phyloP scores from a whole-genome alignment of 2,329 filamentous ascomycete genomes.

The Cladorrhinum sp. region DNA sequence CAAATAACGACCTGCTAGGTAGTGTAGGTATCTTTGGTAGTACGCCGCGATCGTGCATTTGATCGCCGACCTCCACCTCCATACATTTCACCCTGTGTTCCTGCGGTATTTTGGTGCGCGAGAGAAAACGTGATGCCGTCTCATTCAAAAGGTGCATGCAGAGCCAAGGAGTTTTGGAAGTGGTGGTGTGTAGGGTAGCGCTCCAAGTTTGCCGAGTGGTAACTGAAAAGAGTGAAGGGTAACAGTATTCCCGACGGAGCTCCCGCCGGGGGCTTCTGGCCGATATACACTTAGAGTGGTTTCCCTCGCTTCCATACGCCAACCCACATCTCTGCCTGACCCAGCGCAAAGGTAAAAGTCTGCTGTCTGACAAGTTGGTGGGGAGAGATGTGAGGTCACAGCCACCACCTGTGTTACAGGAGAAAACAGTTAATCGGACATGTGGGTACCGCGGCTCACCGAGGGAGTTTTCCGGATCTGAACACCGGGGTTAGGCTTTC shows the following conservation, averaged over 20 bases:
- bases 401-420: not conserved
- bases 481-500: not conserved
- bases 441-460: not conserved
- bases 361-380: not conserved
- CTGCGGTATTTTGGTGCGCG: not conserved
- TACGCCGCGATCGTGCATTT: not conserved
- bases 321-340: not conserved
- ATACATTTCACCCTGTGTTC: not conserved
- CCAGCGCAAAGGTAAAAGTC: not conserved
- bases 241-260: not conserved
- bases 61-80: not conserved
- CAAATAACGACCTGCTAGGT: not conserved
- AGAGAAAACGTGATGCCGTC: slow-evolving; percentile 21
- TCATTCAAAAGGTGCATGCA: not conserved
- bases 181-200: slow-evolving; percentile 1
- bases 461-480: not conserved
- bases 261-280: not conserved
- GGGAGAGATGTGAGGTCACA: not conserved
- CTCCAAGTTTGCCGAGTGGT: not conserved
- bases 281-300: not conserved
- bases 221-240: not conserved
- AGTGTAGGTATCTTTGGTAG: too few relatives aligned
- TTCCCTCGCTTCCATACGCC: not conserved
- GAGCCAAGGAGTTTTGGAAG: not conserved
- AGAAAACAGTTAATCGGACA: too few relatives aligned